Conservation (phyloP, 305 asterid species). For the Fraxinus floribunda region DNA sequence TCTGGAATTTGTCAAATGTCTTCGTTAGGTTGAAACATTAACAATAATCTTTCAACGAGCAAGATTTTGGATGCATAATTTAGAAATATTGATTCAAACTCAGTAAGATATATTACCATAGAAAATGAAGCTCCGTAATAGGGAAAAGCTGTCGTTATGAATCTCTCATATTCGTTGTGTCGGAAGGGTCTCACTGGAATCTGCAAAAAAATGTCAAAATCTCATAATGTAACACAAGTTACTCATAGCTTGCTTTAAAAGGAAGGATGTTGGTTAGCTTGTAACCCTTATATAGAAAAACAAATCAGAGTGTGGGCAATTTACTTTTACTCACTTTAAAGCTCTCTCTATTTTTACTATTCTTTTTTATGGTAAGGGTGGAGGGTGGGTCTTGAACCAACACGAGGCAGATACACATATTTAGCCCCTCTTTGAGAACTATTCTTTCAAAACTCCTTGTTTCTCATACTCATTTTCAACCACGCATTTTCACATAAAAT, state of each 20-base stretch:
- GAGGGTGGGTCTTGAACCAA: background rate
- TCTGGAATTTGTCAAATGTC: conserved; percentile 43
- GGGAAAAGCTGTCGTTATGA: conserved; percentile 77
- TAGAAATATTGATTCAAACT: background rate
- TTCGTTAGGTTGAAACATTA: conserved; percentile 1
- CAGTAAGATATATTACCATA: conserved; percentile 43
- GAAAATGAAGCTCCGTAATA: conserved; percentile 86
- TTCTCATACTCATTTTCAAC: too few species aligned
- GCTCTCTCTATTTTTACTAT: background rate
- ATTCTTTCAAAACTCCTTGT: too few species aligned
- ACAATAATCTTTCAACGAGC: background rate
- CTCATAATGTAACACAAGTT: background rate
- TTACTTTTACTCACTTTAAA: background rate
- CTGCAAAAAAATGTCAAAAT: conserved; percentile 43
- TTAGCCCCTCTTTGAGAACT: background rate
- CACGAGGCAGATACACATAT: background rate
- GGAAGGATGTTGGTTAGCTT: background rate
- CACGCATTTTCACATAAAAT: too few species aligned
- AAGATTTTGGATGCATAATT: background rate
- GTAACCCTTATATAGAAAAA: background rate
- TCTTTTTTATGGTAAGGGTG: background rate
- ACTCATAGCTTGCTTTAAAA: background rate
- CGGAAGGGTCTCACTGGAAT: conserved; percentile 92
- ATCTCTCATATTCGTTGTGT: conserved; percentile 85
- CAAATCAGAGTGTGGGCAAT: background rate